Percentiles rank a stretch among this genome's conserved stretches.
Conservation (phyloP, 331 rosid genomes). For the Acacia concinna region DNA sequence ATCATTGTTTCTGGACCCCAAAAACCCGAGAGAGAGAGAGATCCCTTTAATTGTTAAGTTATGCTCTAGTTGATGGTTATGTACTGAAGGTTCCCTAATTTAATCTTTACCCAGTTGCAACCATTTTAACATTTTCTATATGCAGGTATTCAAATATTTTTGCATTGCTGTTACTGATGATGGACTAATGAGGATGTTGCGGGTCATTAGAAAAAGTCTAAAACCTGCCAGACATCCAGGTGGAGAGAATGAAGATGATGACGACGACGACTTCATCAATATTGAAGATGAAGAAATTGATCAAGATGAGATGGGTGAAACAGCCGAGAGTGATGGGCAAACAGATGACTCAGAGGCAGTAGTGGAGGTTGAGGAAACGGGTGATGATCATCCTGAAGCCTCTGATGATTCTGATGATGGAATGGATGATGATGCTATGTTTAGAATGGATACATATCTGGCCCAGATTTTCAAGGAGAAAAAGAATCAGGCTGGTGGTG, state of each 20-base stretch:
- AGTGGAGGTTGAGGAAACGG: conserved; percentile 57
- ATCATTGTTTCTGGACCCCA: too few species aligned
- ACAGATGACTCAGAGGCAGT: conserved; percentile 84
- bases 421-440: conserved; percentile 98
- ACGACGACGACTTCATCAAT: conserved; percentile 54
- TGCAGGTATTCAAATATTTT: conserved; percentile 83
- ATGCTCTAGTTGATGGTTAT: background rate
- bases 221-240: conserved; percentile 82
- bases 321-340: conserved; percentile 81
- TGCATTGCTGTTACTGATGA: conserved; percentile 69
- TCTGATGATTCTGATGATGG: conserved; percentile 96
- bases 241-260: conserved; percentile 54
- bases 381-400: conserved; percentile 50
- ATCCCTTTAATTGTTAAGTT: background rate
- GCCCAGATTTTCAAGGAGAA: conserved; percentile 81
- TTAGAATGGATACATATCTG: conserved; percentile 80
- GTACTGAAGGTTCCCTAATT: conserved; percentile 2
- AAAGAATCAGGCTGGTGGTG: conserved; percentile 77
- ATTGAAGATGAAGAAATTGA: conserved; percentile 85
- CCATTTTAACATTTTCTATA: conserved; percentile 16
- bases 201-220: conserved; percentile 72
- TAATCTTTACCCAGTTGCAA: background rate
- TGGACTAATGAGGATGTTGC: conserved; percentile 78
- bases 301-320: conserved; percentile 70
- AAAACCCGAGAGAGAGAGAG: background rate